Conservation (phyloP, 495 filamentous ascomycete species). For the Tuber umbilicatum region DNA sequence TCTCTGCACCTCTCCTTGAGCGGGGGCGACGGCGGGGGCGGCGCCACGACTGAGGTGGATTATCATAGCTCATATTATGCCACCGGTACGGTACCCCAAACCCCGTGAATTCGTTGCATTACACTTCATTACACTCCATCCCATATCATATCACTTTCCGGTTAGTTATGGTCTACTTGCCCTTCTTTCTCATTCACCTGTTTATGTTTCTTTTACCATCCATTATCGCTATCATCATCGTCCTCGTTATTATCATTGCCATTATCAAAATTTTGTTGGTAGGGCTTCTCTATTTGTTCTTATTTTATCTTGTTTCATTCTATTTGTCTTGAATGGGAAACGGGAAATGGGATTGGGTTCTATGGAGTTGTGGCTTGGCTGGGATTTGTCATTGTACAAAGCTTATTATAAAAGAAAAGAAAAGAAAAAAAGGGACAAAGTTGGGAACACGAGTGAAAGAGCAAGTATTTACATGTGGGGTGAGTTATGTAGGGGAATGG, state of each 20-base stretch:
- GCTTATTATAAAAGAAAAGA: conserved; percentile 10
- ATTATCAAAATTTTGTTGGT: background rate
- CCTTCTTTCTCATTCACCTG: conserved; percentile 8
- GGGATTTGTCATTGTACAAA: conserved; percentile 22
- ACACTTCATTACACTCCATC: background rate
- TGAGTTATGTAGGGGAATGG: background rate
- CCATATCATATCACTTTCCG: background rate
- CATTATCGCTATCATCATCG: background rate
- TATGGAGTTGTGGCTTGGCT: conserved; percentile 29
- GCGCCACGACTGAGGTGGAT: background rate
- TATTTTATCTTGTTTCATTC: conserved; percentile 16
- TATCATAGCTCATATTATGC: background rate
- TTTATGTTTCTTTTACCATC: conserved; percentile 8
- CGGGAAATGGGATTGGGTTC: conserved; percentile 16
- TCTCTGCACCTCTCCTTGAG: background rate
- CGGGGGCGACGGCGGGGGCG: too few species aligned
- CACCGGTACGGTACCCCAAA: background rate
- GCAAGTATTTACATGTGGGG: background rate
- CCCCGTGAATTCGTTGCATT: background rate
- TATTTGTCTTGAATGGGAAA: conserved; percentile 11
- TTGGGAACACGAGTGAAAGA: conserved; percentile 17
- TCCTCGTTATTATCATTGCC: too few species aligned
- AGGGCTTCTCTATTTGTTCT: conserved; percentile 16
- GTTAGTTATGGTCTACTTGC: background rate
- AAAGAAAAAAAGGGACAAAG: conserved; percentile 26